Conservation (phyloP, 2,329 filamentous ascomycete genomes). For the Aureobasidium sp. region DNA sequence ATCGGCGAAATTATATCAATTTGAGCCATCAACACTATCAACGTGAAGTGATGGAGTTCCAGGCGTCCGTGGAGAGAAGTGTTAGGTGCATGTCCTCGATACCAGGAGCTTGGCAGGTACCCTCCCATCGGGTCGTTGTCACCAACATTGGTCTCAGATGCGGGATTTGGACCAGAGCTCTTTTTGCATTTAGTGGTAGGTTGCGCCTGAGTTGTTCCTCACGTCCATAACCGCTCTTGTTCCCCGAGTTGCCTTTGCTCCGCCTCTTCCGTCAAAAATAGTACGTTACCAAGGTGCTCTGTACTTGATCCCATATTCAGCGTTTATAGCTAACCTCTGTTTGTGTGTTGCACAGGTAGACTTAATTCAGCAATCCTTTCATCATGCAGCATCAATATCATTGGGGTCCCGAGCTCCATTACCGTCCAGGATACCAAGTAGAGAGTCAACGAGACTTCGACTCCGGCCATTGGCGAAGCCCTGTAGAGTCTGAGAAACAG, state of each 20-base stretch:
- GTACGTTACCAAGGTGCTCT: not conserved
- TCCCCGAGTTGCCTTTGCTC: not conserved
- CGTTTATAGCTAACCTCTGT: not conserved
- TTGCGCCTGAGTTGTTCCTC: not conserved
- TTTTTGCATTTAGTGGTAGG: constrained; percentile 1
- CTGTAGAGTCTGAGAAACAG: not conserved
- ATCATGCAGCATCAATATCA: not conserved
- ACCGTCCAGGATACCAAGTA: not conserved
- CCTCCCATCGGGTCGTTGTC: not conserved
- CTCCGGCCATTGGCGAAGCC: not conserved
- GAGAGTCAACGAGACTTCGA: not conserved
- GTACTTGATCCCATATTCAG: not conserved
- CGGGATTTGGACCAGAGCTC: not conserved
- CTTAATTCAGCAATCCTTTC: not conserved
- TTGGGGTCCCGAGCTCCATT: not conserved
- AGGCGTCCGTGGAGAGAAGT: not conserved
- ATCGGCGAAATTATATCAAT: not conserved
- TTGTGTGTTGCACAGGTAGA: not conserved
- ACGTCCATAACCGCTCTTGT: not conserved
- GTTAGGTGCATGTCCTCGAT: constrained; percentile 1
- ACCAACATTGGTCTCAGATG: not conserved
- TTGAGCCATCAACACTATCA: constrained; percentile 2
- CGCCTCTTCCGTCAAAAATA: not conserved
- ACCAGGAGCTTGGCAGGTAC: not conserved
- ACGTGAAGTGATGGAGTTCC: not conserved